phyloP scores from a whole-genome alignment of 768 basidiomycete genomes.

The Roridomyces roridus region DNA sequence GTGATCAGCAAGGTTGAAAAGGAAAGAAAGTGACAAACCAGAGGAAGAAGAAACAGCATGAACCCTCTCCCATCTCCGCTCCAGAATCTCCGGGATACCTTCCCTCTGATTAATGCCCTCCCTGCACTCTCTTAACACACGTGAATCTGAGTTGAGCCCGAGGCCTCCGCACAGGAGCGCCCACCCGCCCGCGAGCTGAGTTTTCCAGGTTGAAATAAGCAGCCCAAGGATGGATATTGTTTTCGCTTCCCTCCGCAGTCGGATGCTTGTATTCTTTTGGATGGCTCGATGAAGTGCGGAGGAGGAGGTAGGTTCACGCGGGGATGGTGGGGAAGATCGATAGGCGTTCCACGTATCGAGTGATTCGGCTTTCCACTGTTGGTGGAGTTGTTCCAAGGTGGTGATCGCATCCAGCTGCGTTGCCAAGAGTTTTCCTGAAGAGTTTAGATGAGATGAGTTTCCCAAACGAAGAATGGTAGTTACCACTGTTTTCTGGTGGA shows the following conservation, averaged over 20 bases:
- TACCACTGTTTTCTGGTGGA: neutral
- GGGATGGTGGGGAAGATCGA: neutral
- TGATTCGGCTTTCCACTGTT: neutral
- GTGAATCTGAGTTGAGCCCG: constrained; percentile 6
- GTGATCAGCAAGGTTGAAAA: too few species aligned
- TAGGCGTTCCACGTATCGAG: neutral
- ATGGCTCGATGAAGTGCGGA: neutral
- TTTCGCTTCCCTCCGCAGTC: constrained; percentile 1
- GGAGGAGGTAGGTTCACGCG: too few species aligned
- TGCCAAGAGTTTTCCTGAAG: neutral
- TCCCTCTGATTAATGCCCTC: neutral
- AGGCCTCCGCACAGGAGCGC: neutral
- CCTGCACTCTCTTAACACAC: constrained; percentile 4
- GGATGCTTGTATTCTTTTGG: neutral
- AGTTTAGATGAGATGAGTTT: neutral
- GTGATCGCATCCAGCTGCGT: neutral
- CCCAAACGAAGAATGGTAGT: neutral
- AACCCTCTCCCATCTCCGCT: neutral
- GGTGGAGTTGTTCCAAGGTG: neutral
- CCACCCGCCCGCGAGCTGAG: neutral
- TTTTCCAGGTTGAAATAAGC: constrained; percentile 7
- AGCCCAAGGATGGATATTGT: constrained; percentile 7
- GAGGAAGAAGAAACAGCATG: neutral
- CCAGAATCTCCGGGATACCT: neutral
- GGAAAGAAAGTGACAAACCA: neutral